Evolutionary conservation across 179 eudicot genomes (phyloP).

Genomic region (Spinacia oleracea): DNA sequence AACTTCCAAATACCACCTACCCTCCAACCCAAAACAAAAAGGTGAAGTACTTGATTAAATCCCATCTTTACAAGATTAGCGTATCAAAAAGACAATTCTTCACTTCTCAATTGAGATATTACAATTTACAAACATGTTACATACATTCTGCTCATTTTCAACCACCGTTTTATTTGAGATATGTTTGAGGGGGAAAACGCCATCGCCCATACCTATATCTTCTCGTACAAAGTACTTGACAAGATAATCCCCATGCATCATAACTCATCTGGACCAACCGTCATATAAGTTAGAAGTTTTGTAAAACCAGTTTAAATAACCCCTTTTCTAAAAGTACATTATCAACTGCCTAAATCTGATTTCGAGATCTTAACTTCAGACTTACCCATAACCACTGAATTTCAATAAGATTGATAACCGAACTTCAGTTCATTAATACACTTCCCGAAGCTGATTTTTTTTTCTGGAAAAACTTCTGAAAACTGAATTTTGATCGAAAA

Average conservation of each 20-base stretch:
- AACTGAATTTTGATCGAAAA: not conserved
- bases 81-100: not conserved
- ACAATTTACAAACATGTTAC: not conserved
- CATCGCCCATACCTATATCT: not conserved
- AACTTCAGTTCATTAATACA: not conserved
- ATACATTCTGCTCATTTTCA: not conserved
- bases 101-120: not conserved
- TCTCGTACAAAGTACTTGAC: not conserved
- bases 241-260: not conserved
- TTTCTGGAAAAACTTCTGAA: not conserved
- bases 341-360: slow-evolving; percentile 43
- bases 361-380: not conserved
- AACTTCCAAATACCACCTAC: not conserved
- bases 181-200: not conserved
- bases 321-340: slow-evolving; percentile 30
- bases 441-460: not conserved
- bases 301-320: not conserved
- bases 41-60: not conserved
- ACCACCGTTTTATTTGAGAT: not conserved
- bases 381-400: not conserved
- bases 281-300: not conserved
- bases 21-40: not conserved
- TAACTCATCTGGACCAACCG: not conserved
- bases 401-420: not conserved
- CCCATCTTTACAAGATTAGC: not conserved